Evolutionary conservation across 257 asterid species (phyloP), one percentile per base, ranked within the genome.

Genomic region (Salvia splendens): DNA sequence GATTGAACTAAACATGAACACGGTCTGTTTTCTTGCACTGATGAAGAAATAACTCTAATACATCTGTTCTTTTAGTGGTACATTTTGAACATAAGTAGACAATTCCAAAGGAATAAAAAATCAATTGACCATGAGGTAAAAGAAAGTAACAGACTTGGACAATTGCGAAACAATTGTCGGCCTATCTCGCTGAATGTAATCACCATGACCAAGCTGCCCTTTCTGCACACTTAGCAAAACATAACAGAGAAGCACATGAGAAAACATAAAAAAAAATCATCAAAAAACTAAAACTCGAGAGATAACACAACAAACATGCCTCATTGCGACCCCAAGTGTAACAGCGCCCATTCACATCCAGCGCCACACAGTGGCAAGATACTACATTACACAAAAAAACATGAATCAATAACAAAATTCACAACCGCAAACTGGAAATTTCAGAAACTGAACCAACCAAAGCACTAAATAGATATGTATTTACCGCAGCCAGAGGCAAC

Each of bases 131-230:
- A 54, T 48, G 53, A 60, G 55, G 47, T 49, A 71, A 46, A 6
- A 57, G 35, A 69, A 63, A 33, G 64, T 14, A 50, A 69, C 90
- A 64, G 66, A 94, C 99, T 82, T 83, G 43, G 96, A 83, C 62
- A 94, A 65, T 46, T 81, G 95, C 4, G 97, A 94, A 74, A 91
- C 91, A 62, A 91, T 75, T 0, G 97, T 87, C 5, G 97, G 96
- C 72, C 90, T 83, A 79, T 94, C 95, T 12, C 97, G 89, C 79
- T 85, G 90, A 68, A 94, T 57, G 62, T 61, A 84, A 80, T 91
- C 99, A 36, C 99, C 97, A 60, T 88, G 99, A 58, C 99, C 99
- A 79, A 94, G 99, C 88, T 94, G 99, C 12, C 97, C 99, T 75
- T 78, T 94, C 97, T 94, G 87, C 79, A 15, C 20, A 49, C 42